Evolutionary conservation across 2,329 filamentous ascomycete species (phyloP).

Genomic region (Leptographium procerum): DNA sequence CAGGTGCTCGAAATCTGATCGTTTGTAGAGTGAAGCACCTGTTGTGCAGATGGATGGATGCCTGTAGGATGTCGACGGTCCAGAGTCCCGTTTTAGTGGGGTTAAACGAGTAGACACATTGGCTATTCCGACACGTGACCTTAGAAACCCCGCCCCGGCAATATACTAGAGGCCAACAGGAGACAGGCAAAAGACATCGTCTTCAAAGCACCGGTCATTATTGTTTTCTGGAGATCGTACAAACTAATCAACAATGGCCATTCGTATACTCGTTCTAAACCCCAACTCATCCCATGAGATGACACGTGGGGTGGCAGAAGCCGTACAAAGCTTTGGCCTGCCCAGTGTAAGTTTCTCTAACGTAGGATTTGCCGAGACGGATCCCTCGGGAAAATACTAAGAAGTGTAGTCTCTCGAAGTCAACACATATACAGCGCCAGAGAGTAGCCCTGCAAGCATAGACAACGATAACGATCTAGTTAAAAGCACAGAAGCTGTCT

Average conservation of each 20-base stretch:
- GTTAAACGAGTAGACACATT: background rate
- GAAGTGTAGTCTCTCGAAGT: slow-evolving; percentile 34
- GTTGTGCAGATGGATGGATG: slow-evolving; percentile 2
- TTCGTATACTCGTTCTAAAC: slow-evolving; percentile 59
- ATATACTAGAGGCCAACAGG: background rate
- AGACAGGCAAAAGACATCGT: background rate
- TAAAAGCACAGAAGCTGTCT: slow-evolving; percentile 50
- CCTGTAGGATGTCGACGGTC: slow-evolving; percentile 11
- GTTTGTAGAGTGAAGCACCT: background rate
- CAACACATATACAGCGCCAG: slow-evolving; percentile 54
- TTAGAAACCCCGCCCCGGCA: background rate
- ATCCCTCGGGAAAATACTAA: no score
- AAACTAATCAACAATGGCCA: background rate
- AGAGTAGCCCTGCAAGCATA: slow-evolving; percentile 59
- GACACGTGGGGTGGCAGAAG: slow-evolving; percentile 52
- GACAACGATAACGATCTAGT: slow-evolving; percentile 60
- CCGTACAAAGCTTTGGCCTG: slow-evolving; percentile 31
- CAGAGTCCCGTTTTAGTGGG: background rate
- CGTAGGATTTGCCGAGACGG: background rate
- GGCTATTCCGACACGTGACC: slow-evolving; percentile 1
- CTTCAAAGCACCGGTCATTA: background rate
- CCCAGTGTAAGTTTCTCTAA: slow-evolving; percentile 21
- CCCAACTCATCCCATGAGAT: slow-evolving; percentile 66
- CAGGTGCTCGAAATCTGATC: background rate
- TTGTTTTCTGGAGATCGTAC: background rate